Evolutionary conservation across 2,329 filamentous ascomycete genomes (phyloP), one percentile per base, ranked within the genome.

Genomic region (Curvularia hawaiiensis): DNA sequence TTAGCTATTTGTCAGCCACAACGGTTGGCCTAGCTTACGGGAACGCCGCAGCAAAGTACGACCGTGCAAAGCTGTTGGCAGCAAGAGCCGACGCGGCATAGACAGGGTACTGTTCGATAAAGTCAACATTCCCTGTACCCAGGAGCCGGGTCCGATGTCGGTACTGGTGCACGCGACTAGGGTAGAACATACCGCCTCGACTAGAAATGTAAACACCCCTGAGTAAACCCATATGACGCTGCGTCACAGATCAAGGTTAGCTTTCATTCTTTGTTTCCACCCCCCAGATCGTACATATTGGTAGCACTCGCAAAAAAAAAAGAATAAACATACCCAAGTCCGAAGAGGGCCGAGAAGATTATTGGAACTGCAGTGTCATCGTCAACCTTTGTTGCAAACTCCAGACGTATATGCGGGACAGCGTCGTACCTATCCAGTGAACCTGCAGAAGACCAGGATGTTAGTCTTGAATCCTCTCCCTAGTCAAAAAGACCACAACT

Each of bases 161-260:
- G 67, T 61, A 40, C 41, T 7, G 26, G 9, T 28, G 26, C 26
- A 28, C 26, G 12, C 30, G 9, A 31, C 30, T 31, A 4, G 30
- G 1, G 4, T 54, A 33, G 44, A 31, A 77, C 78, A 72, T 69
- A 81, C 79, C 64, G 76, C 78, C 65, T 88, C 85, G 11, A 94
- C 91, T 62, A 96, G 80, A 78, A 96, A 97, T 12, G 92, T 96
- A 76, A 96, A 97, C 64, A 96, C 86, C 51, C 92, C 91, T 55
- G 86, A 88, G 77, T 91, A 97, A 30, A 90, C 86, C 56, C 96
- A 84, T 59, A 96, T 84, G 52, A 86, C 88, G 51, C 90, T 91
- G 64, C 44, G 50, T 58, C 52, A 68, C 68, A 59, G 41, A 51
- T 16, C 57, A 63, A 63, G 62, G 67, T 76, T 69, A 75, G 73